Evolutionary conservation across 129 eudicot genomes (phyloP).

Genomic region (Helianthus tuberosus): DNA sequence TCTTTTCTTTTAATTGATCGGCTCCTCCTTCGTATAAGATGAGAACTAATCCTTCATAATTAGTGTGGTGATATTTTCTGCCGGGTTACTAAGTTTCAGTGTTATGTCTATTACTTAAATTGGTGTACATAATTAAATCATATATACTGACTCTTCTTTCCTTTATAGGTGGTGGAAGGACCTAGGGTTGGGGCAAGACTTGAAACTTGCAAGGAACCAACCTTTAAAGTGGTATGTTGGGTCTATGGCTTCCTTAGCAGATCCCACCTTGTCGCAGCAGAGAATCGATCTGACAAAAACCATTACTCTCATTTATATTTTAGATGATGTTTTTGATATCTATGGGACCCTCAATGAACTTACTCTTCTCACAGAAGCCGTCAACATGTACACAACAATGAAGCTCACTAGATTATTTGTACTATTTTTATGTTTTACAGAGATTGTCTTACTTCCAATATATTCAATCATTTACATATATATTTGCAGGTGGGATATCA

Average conservation of each 20-base stretch:
- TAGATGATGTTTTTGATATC: slow-evolving; percentile 68
- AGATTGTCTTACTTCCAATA: no score
- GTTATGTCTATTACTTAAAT: no score
- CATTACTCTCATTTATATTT: slow-evolving; percentile 44
- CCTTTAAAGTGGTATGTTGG: slow-evolving; percentile 66
- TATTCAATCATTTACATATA: background rate
- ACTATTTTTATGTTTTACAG: background rate
- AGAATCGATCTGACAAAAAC: slow-evolving; percentile 58
- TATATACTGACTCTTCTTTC: background rate
- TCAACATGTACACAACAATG: slow-evolving; percentile 37
- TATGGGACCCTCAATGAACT: slow-evolving; percentile 51
- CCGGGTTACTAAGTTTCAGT: no score
- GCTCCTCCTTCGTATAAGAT: no score
- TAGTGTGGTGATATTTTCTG: no score
- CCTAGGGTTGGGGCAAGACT: slow-evolving; percentile 34
- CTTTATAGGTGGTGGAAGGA: slow-evolving; percentile 56
- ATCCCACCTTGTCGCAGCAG: slow-evolving; percentile 36
- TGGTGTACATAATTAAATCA: background rate
- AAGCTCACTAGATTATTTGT: background rate
- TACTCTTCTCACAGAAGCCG: slow-evolving; percentile 48
- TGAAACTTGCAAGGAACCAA: slow-evolving; percentile 48
- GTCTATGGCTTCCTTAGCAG: slow-evolving; percentile 47
- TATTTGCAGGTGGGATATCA: slow-evolving; percentile 52
- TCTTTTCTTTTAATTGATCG: no score
- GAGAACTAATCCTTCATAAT: no score